A percentile compares a stretch with the other conserved stretches of the same genome.
Evolutionary conservation across 345 rosid genomes (phyloP).

Genomic region (Salix caprea): DNA sequence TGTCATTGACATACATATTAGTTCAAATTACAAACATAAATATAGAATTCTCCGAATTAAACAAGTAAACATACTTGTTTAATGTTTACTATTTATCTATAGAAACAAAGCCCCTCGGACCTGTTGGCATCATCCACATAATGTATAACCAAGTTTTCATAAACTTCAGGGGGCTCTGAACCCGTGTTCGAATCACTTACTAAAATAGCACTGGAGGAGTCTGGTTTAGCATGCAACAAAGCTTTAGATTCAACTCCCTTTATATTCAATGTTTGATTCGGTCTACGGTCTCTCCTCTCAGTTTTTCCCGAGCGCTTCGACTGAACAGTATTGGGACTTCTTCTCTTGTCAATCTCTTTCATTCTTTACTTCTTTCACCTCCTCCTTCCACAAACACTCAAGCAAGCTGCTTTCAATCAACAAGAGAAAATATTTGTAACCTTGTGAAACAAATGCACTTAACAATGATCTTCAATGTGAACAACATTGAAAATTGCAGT

Average conservation of each 20-base stretch:
- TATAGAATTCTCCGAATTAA: too few relatives aligned
- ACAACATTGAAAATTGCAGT: too few relatives aligned
- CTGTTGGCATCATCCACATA: conserved; percentile 60
- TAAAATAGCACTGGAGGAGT: conserved; percentile 18
- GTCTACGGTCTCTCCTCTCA: conserved; percentile 47
- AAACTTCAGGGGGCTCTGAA: conserved; percentile 54
- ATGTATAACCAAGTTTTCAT: conserved; percentile 51
- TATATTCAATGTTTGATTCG: conserved; percentile 28
- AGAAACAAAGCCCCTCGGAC: too few relatives aligned
- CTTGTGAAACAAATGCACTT: neutral
- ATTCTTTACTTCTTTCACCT: conserved; percentile 20
- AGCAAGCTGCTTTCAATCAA: conserved; percentile 1
- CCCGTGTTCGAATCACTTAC: conserved; percentile 57
- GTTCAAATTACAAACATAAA: too few relatives aligned
- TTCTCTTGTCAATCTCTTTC: conserved; percentile 55
- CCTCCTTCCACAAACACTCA: conserved; percentile 14
- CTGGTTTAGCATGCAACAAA: conserved; percentile 33
- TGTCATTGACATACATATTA: too few relatives aligned
- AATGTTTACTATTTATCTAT: too few relatives aligned
- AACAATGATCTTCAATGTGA: neutral
- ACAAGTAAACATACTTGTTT: too few relatives aligned
- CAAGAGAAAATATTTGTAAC: conserved; percentile 2
- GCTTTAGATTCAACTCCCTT: conserved; percentile 49
- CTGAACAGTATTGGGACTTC: conserved; percentile 45
- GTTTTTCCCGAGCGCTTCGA: conserved; percentile 49